Base-by-base conservation (phyloP, 2,329 filamentous ascomycete species). In the Scedosporium aurantiacum region DNA sequence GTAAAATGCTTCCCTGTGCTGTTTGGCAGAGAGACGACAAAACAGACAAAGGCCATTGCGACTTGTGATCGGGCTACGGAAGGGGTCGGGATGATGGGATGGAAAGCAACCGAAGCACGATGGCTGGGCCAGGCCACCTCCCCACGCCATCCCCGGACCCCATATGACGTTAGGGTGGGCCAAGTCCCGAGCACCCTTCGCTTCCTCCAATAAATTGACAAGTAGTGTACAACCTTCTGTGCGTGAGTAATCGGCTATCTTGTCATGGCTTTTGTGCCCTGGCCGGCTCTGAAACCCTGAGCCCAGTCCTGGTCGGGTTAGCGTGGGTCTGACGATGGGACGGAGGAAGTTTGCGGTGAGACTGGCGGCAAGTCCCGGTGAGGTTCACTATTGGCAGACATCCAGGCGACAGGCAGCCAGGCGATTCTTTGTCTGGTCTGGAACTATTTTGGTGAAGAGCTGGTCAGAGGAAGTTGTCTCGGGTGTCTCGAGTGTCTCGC, bases 341-440 rank as follows among this genome's bases (percentile, higher is more conserved):
- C 41, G 57, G 57, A 45, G 43, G 43, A 41, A 59, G 27, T 59
- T 47, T 59, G 57, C 57, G 57, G 57, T 59, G 57, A 59, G 57
- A 41, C 41, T 59, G 57, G 57, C 57, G 57, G 57, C 57, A 59
- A 16, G 43, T 59, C 57, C 57, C 57, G 57, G 57, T 47, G 57
- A 59, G 41, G 32, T 59, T 59, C 57, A 47, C 41, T 8, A 45
- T 59, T 45, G 57, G 57, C n/a, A 47, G 43, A 10, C 10, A 10
- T n/a, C n/a, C n/a, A n/a, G n/a, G n/a, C n/a, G n/a, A n/a, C n/a
- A n/a, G n/a, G n/a, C n/a, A 37, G 32, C 5, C 10, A 37, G 32
- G 32, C 32, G 43, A 18, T 14, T 47, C n/a, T 47, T 3, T 21
- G n/a, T 21, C n/a, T 21, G 16, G 10, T 47, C 43, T 14, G 1